Conservation (phyloP, 2,329 filamentous ascomycete species). For the Botryotinia calthae region DNA sequence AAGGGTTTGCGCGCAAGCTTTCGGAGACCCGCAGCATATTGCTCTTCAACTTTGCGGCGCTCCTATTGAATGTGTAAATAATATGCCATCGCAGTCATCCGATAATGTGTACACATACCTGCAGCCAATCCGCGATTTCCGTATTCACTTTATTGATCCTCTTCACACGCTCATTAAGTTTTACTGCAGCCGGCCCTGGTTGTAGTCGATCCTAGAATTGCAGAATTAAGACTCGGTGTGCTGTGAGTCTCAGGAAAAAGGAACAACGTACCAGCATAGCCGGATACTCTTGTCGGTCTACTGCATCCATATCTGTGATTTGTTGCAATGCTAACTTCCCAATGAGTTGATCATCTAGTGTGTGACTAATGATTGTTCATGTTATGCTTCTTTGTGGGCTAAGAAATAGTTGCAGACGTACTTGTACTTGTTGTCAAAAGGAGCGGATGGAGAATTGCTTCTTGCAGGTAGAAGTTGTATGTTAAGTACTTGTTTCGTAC, state of each 20-base stretch:
- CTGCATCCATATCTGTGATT: constrained; percentile 61
- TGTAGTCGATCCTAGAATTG: constrained; percentile 69
- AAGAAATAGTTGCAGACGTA: neutral
- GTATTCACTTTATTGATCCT: constrained; percentile 81
- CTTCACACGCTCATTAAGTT: constrained; percentile 83
- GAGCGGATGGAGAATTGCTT: neutral
- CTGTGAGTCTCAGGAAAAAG: constrained; percentile 24
- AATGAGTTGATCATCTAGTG: constrained; percentile 24
- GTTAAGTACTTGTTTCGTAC: neutral
- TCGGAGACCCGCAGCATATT: constrained; percentile 77
- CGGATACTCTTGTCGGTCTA: constrained; percentile 88
- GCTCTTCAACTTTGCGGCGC: constrained; percentile 85
- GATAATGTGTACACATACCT: constrained; percentile 54
- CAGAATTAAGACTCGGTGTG: constrained; percentile 16
- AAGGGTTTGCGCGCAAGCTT: constrained; percentile 75
- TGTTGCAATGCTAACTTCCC: constrained; percentile 14
- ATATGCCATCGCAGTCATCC: constrained; percentile 21
- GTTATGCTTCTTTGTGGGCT: constrained; percentile 2
- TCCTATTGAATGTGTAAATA: constrained; percentile 58
- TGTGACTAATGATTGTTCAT: constrained; percentile 33
- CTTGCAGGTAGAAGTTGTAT: neutral
- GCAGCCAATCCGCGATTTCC: constrained; percentile 95
- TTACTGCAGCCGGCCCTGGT: constrained; percentile 75
- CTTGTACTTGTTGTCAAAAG: neutral
- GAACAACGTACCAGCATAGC: constrained; percentile 76